Conservation (phyloP, 2,329 filamentous ascomycete genomes). For the Amesomyces nigricolor region DNA sequence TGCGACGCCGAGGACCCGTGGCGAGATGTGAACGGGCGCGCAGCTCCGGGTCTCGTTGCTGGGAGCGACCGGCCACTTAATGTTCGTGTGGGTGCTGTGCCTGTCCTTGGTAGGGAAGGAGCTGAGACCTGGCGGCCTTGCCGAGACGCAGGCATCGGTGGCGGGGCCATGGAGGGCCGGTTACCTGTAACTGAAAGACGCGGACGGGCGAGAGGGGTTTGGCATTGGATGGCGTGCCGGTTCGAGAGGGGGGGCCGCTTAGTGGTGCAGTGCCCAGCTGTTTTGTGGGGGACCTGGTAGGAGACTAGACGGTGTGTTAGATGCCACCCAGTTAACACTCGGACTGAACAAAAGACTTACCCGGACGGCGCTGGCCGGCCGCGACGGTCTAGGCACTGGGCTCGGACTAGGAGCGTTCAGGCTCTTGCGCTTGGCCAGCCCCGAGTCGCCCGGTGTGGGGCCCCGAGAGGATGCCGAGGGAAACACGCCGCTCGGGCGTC, state of each 20-base stretch:
- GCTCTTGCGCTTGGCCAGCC: slow-evolving; percentile 58
- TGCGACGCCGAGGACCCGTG: slow-evolving; percentile 44
- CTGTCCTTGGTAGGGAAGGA: slow-evolving; percentile 34
- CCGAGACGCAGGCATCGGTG: slow-evolving; percentile 44
- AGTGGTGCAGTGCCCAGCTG: slow-evolving; percentile 53
- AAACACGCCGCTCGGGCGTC: slow-evolving; percentile 47
- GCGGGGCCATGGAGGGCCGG: slow-evolving; percentile 64
- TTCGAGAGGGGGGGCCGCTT: slow-evolving; percentile 56
- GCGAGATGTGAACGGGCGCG: slow-evolving; percentile 38
- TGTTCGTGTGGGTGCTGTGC: slow-evolving; percentile 34
- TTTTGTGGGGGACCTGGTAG: slow-evolving; percentile 75
- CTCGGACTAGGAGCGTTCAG: slow-evolving; percentile 68
- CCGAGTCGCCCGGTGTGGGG: slow-evolving; percentile 46
- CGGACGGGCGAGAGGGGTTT: slow-evolving; percentile 44
- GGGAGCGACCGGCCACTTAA: slow-evolving; percentile 36
- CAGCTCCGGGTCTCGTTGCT: slow-evolving; percentile 30
- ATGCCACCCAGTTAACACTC: not conserved
- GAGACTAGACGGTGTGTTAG: slow-evolving; percentile 48
- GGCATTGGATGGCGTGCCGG: slow-evolving; percentile 57
- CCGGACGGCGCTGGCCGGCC: slow-evolving; percentile 52
- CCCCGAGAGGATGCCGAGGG: slow-evolving; percentile 35
- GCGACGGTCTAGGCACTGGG: slow-evolving; percentile 53
- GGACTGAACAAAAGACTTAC: slow-evolving; percentile 36
- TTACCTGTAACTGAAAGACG: slow-evolving; percentile 50
- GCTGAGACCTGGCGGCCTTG: slow-evolving; percentile 42